Base-by-base conservation (phyloP, 1,284 basidiomycete species). In the Ceratorhiza oryzae-sativae region DNA sequence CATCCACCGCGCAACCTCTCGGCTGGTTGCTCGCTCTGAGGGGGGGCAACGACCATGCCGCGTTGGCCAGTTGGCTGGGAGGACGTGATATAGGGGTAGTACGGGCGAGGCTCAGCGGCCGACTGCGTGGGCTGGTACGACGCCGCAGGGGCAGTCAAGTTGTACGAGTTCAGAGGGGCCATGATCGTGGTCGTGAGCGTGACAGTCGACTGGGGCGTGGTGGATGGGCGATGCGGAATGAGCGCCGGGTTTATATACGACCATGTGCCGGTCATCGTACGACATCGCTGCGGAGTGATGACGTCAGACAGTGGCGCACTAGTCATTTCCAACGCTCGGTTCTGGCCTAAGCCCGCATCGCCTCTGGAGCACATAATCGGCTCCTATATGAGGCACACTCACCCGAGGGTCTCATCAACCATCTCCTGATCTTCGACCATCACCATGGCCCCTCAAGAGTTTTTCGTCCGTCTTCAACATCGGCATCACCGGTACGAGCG, bases 391-490 rank as follows among this genome's bases (percentile, higher is more conserved):
- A 27, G 15, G 58, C 4, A 30, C 2, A 6, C 56, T 59, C 51
- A 41, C 39, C 6, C 15, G 13, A 51, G 9, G 30, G 8, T 20
- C 34, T 32, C n/a, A 3, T 20, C 4, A 32, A 32, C 32, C 25
- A 59, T 41, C 36, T 23, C 56, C n/a, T 9, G 12, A 34, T 56
- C 25, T 23, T 23, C n/a, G 20, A 30, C 27, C 18, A 42, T 39
- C 25, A 30, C 34, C 41, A 53, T 53, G 63, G 25, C 49, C 36
- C 75, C 75, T 23, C 20, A 60, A 30, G 60, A 74, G 55, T 75
- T 75, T 45, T 68, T 49, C n/a, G 68, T 76, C 42, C 73, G 75
- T n/a, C 23, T 76, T 13, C 76, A 76, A 46, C 73, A 74, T n/a
- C 32, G 76, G 76, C 58, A 73, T 41, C 41, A 59, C 34, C 34